phyloP scores from a whole-genome alignment of 352 stramenopile genomes.

The Aphanomyces euteiches region DNA sequence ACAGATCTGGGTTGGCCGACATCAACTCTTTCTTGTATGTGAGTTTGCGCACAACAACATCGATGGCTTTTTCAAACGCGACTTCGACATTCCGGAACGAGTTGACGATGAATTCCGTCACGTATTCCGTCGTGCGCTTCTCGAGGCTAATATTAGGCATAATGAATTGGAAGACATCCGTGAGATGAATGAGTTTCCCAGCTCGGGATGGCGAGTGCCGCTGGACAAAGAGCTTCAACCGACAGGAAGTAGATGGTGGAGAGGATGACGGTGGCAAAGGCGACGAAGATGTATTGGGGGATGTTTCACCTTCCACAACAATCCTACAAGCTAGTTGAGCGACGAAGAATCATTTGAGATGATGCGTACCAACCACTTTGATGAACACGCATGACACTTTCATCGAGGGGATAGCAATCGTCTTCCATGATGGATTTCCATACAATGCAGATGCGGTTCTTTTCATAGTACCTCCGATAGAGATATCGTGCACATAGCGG shows the following conservation, averaged over 20 bases:
- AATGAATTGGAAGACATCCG: constrained; percentile 31
- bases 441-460: constrained; percentile 25
- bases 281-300: not conserved
- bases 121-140: constrained; percentile 28
- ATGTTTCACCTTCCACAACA: constrained; percentile 4
- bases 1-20: constrained; percentile 24
- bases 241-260: not conserved
- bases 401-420: constrained; percentile 31
- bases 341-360: not conserved
- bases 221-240: constrained; percentile 30
- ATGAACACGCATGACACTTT: constrained; percentile 29
- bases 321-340: constrained; percentile 2
- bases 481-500: constrained; percentile 26
- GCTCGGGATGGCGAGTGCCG: constrained; percentile 27
- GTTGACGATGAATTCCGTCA: constrained; percentile 30
- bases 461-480: constrained; percentile 29
- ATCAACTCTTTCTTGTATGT: constrained; percentile 28
- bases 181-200: constrained; percentile 28
- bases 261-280: constrained; percentile 8
- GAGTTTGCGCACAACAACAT: constrained; percentile 28
- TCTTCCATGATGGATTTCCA: constrained; percentile 31
- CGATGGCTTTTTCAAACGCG: constrained; percentile 31
- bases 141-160: constrained; percentile 30
- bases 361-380: constrained; percentile 25
- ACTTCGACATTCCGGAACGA: constrained; percentile 28